Base-by-base conservation (phyloP, 768 basidiomycete genomes). In the Suillus discolor region DNA sequence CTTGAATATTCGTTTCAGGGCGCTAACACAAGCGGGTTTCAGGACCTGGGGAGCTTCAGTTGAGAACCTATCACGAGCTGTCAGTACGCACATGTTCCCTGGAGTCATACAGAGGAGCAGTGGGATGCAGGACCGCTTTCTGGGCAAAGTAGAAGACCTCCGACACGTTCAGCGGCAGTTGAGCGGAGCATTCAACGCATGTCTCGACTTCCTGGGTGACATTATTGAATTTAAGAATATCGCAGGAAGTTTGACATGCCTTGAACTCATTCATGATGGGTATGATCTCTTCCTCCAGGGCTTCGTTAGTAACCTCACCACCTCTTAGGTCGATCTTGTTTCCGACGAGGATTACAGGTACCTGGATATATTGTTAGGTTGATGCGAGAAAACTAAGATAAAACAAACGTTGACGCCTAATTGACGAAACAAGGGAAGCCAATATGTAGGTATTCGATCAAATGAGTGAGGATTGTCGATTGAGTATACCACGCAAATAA, bases 251-350 rank as follows among this genome's bases (percentile, higher is more conserved):
- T 49, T 55, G 31, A 71, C 79, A 63, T 73, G 90, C 96, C 87
- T 99, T 99, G 88, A 97, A 99, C 78, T 99, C 97, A 70, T 91
- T 89, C 97, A 99, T 99, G 63, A 99, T 95, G 38, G 97, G 97
- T 64, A 92, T 78, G 69, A 99, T 96, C 78, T 99, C 97, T 67
- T 92, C 94, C 77, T 97, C 95, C 66, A 99, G 79, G 3, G 92
- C 94, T 74, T 97, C 90, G 72, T 97, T 97, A 34, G 96, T 95
- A 47, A 98, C 94, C 72, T 93, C 88, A 2, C 96, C 96, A 5
- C 94, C 95, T 20, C 97, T 85, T 57, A 98, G 78, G 78, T 99
- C 97, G 55, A 99, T 99, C 82, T 99, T 99, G 81, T 99, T 99
- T 62, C 97, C 97, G 31, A 98, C 94, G 39, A 99, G 84, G 68